These are phyloP conservation scores for Colletotrichum destructivum DNA, from an alignment of 2,329 filamentous ascomycete species.

Conservation along the genomic window DNA sequence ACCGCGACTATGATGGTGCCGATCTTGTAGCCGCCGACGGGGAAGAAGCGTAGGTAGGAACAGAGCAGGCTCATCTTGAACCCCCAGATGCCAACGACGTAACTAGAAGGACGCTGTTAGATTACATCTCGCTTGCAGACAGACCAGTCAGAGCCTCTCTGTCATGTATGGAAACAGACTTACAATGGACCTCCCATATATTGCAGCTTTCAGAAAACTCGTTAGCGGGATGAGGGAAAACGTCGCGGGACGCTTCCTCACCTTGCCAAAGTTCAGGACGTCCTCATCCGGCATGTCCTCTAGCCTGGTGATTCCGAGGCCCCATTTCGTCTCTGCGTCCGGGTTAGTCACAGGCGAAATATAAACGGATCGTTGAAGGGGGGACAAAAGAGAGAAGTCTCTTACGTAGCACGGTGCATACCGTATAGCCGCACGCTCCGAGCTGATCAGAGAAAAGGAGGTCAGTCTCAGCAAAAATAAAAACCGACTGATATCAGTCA, in stretches of 20 bases:
- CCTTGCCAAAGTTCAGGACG: constrained; percentile 55
- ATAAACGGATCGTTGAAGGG: not conserved
- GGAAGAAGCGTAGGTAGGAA: constrained; percentile 61
- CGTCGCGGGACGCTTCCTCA: constrained; percentile 2
- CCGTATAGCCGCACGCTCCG: constrained; percentile 53
- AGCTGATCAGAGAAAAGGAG: constrained; percentile 42
- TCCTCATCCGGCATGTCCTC: constrained; percentile 56
- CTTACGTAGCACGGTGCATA: constrained; percentile 55
- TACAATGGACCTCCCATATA: constrained; percentile 60
- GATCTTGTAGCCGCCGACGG: constrained; percentile 52
- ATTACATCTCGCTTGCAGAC: not conserved
- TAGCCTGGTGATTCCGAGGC: constrained; percentile 54
- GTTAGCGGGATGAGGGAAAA: fast-evolving
- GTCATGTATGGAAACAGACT: constrained; percentile 31
- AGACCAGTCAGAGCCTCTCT: no score
- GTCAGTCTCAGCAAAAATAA: not conserved
- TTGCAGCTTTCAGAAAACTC: constrained; percentile 48
- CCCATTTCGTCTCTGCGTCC: constrained; percentile 59
- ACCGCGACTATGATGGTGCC: constrained; percentile 53
- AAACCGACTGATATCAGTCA: constrained; percentile 9
- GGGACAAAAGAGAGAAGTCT: no score
- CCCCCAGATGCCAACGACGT: constrained; percentile 58
- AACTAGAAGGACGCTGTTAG: constrained; percentile 47
- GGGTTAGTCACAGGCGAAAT: not conserved
- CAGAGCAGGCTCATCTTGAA: constrained; percentile 63